A percentile compares a stretch with the other conserved stretches of the same genome.
These are phyloP conservation scores for Macrolepiota fuliginosa DNA, from an alignment of 768 basidiomycete genomes.

Conservation along the genomic window DNA sequence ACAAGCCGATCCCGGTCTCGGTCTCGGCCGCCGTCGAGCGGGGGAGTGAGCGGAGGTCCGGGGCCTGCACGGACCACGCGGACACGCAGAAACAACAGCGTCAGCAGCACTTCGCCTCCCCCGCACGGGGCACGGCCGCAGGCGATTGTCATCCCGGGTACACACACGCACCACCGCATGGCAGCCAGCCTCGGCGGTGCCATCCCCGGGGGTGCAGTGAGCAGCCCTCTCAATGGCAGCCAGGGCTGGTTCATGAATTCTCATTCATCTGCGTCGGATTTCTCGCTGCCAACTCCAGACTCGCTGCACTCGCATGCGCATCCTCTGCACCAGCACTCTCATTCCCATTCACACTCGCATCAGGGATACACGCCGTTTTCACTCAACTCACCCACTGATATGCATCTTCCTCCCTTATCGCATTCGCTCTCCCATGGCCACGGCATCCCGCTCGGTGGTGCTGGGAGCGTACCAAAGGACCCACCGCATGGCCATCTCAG, in stretches of 20 bases:
- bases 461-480: constrained; percentile 8
- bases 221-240: constrained; percentile 6
- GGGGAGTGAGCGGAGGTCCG: constrained; percentile 23
- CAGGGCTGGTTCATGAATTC: constrained; percentile 13
- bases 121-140: constrained; percentile 46
- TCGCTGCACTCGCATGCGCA: constrained; percentile 31
- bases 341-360: constrained; percentile 25
- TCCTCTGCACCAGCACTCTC: constrained; percentile 15
- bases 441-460: constrained; percentile 3
- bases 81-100: constrained; percentile 55
- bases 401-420: constrained; percentile 11
- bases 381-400: constrained; percentile 23
- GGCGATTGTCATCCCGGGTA: constrained; percentile 66
- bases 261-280: neutral
- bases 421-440: constrained; percentile 4
- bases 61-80: constrained; percentile 57
- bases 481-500: constrained; percentile 7
- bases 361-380: constrained; percentile 27
- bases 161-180: constrained; percentile 8
- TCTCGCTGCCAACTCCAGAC: constrained; percentile 18
- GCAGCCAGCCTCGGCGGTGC: constrained; percentile 3
- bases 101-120: constrained; percentile 57
- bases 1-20: constrained; percentile 17
- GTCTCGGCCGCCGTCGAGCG: constrained; percentile 15
- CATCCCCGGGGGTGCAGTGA: neutral